Percentiles rank a stretch among this genome's conserved stretches.
Evolutionary conservation across 495 filamentous ascomycete species (phyloP).

Genomic region (Annulohypoxylon nitens): DNA sequence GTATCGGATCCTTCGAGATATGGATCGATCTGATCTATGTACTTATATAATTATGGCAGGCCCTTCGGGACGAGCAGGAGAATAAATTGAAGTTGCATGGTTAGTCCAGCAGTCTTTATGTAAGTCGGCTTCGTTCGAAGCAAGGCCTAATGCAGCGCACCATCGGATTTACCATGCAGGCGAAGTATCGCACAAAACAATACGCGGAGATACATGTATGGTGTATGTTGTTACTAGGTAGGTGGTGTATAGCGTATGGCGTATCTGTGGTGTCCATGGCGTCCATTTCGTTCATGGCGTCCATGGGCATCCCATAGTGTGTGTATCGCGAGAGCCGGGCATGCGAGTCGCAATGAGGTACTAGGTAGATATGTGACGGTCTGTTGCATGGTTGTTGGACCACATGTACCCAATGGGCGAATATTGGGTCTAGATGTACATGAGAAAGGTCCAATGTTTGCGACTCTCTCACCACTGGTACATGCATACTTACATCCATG

Average conservation of each 20-base stretch:
- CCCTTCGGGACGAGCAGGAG: conserved; percentile 18
- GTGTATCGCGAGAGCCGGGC: not conserved
- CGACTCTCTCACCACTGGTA: conserved; percentile 22
- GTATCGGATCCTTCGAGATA: conserved; percentile 12
- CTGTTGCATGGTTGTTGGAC: conserved; percentile 23
- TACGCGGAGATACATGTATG: conserved; percentile 37
- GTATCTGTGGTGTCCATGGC: conserved; percentile 13
- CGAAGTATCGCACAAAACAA: conserved; percentile 38
- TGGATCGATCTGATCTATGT: conserved; percentile 33
- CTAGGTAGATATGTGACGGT: conserved; percentile 29
- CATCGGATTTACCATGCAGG: conserved; percentile 42
- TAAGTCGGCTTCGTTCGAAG: conserved; percentile 31
- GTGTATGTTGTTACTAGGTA: conserved; percentile 20
- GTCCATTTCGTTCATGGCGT: conserved; percentile 20
- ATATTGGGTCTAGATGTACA: conserved; percentile 15
- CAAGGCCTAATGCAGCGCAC: conserved; percentile 42
- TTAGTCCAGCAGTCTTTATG: conserved; percentile 19
- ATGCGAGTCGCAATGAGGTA: conserved; percentile 30
- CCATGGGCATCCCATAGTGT: not conserved
- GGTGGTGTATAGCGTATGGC: conserved; percentile 12
- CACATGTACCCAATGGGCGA: conserved; percentile 15
- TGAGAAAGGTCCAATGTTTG: conserved; percentile 27
- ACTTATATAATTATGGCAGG: conserved; percentile 3
- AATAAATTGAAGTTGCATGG: conserved; percentile 24
- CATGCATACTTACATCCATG: not conserved